A percentile compares a stretch with the other conserved stretches of the same genome.
Evolutionary conservation across 441 rosid species (phyloP).

Genomic region (Pelargonium australe): DNA sequence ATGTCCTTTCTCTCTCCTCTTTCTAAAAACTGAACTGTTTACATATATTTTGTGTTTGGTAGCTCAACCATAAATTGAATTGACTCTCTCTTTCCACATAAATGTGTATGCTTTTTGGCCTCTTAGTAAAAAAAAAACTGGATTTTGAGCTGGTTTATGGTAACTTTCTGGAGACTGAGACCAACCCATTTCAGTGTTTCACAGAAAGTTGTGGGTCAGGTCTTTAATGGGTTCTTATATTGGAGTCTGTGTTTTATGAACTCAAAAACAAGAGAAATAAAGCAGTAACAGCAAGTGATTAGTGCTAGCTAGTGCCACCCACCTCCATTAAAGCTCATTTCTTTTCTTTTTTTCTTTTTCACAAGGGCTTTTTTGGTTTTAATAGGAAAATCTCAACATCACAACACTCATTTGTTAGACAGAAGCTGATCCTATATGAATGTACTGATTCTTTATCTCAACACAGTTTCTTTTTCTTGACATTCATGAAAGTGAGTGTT

Average conservation of each 20-base stretch:
- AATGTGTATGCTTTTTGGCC: too few relatives aligned
- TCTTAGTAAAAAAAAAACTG: not conserved
- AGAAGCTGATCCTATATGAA: not conserved
- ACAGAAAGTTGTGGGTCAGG: not conserved
- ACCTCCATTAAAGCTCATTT: not conserved
- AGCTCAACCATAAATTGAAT: not conserved
- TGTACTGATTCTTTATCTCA: not conserved
- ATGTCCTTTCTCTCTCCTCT: conserved; percentile 9
- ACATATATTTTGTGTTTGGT: too few relatives aligned
- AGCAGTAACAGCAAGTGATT: not conserved
- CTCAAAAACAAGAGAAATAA: conserved; percentile 6
- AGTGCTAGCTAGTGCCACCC: not conserved
- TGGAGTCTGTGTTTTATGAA: conserved; percentile 1
- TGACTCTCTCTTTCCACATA: not conserved
- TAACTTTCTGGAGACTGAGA: not conserved
- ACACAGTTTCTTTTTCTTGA: not conserved
- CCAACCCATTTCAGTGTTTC: conserved; percentile 5
- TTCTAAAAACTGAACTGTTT: not conserved
- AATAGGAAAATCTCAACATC: conserved; percentile 2
- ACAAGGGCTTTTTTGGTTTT: not conserved
- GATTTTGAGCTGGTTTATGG: conserved; percentile 10
- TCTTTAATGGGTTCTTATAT: not conserved
- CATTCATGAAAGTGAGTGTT: conserved; percentile 20
- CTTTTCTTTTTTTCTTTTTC: not conserved
- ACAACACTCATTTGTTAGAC: not conserved